Conservation (phyloP, 2,329 filamentous ascomycete genomes). For the Achaetomium macrosporum region DNA sequence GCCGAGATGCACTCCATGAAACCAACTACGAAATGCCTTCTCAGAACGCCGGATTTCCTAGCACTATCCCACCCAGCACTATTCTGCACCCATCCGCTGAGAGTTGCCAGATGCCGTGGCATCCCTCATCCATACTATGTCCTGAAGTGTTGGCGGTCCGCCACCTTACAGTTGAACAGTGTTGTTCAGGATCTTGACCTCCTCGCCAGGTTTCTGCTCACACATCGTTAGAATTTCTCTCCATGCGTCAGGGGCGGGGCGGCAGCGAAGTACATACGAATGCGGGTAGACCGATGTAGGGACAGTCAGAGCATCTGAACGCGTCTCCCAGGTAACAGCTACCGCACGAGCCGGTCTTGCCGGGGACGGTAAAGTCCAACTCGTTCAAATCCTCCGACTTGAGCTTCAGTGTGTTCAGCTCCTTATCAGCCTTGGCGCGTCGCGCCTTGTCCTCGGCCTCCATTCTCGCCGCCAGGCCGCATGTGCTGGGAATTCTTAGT, state of each 20-base stretch:
- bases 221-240: not conserved
- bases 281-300: slow-evolving; percentile 85
- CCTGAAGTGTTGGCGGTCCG: not conserved
- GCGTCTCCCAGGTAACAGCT: slow-evolving; percentile 93
- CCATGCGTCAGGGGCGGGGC: not conserved
- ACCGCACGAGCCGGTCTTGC: slow-evolving; percentile 90
- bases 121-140: too few relatives aligned
- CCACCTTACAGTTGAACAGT: slow-evolving; percentile 36
- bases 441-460: slow-evolving; percentile 68
- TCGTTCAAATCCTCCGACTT: slow-evolving; percentile 75
- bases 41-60: too few relatives aligned
- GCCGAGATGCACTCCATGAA: too few relatives aligned
- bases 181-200: slow-evolving; percentile 82
- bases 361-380: slow-evolving; percentile 94
- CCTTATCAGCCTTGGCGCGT: slow-evolving; percentile 29
- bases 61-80: too few relatives aligned
- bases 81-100: too few relatives aligned
- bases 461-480: slow-evolving; percentile 78
- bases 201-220: slow-evolving; percentile 78
- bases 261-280: slow-evolving; percentile 44
- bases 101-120: too few relatives aligned
- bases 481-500: slow-evolving; percentile 46
- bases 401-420: slow-evolving; percentile 55
- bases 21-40: too few relatives aligned
- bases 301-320: slow-evolving; percentile 63